A percentile compares a stretch with the other conserved stretches of the same genome.
Conservation (phyloP, 2,329 filamentous ascomycete genomes). For the Exophiala xenobiotica region DNA sequence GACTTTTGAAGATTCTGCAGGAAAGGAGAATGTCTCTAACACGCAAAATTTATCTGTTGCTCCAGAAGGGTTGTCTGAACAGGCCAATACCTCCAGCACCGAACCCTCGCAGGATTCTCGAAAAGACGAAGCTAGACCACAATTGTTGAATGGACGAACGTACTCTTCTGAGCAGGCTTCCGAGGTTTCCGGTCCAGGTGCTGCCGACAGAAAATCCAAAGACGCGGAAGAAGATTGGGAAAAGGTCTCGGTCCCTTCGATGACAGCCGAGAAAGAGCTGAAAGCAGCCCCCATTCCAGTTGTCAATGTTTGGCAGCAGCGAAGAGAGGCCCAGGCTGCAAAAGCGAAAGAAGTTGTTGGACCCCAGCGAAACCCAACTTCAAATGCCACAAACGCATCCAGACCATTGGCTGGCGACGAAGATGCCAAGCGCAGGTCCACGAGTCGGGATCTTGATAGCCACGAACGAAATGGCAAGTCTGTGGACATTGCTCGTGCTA, state of each 20-base stretch:
- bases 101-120: conserved; percentile 63
- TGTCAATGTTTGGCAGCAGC: conserved; percentile 85
- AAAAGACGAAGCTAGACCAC: conserved; percentile 60
- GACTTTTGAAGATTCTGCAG: conserved; percentile 49
- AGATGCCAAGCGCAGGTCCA: conserved; percentile 23
- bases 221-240: conserved; percentile 57
- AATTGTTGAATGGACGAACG: conserved; percentile 17
- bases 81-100: conserved; percentile 65
- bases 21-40: conserved; percentile 31
- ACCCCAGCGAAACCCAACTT: conserved; percentile 29
- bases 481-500: conserved; percentile 5
- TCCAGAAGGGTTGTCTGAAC: conserved; percentile 30
- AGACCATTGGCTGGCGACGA: conserved; percentile 39
- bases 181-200: conserved; percentile 32
- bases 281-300: conserved; percentile 78
- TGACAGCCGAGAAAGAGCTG: conserved; percentile 54
- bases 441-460: conserved; percentile 13
- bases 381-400: conserved; percentile 19
- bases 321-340: conserved; percentile 64
- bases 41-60: conserved; percentile 23
- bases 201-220: conserved; percentile 52
- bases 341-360: conserved; percentile 45
- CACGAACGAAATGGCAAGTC: conserved; percentile 17
- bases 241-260: conserved; percentile 53
- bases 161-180: conserved; percentile 10